Percentiles rank a stretch among this genome's conserved stretches.
Evolutionary conservation across 768 basidiomycete species (phyloP).

Genomic region (Thelephora aurantiotincta): DNA sequence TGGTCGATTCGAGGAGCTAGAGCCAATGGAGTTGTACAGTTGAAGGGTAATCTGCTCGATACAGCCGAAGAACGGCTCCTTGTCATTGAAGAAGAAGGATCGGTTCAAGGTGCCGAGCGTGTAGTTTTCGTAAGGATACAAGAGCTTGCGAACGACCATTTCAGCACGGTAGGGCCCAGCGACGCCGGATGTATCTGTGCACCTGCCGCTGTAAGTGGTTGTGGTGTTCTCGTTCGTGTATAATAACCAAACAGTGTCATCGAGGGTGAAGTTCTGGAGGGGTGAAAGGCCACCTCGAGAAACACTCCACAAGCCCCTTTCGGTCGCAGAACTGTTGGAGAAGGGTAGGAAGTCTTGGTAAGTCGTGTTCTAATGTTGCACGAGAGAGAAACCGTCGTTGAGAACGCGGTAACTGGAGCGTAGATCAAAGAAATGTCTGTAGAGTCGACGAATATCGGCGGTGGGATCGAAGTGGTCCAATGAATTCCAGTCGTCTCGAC

Average conservation of each 20-base stretch:
- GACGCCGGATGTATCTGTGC: too few relatives aligned
- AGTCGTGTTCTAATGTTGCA: slow-evolving; percentile 79
- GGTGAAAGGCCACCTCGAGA: slow-evolving; percentile 46
- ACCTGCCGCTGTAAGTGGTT: too few relatives aligned
- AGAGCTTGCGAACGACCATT: slow-evolving; percentile 36
- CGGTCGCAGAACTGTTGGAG: slow-evolving; percentile 66
- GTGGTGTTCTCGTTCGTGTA: slow-evolving; percentile 18
- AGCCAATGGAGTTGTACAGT: slow-evolving; percentile 71
- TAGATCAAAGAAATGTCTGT: slow-evolving; percentile 59
- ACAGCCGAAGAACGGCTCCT: slow-evolving; percentile 65
- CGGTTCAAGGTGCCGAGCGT: slow-evolving; percentile 49
- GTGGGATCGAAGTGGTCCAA: slow-evolving; percentile 95
- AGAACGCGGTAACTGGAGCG: slow-evolving; percentile 56
- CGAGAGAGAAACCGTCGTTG: slow-evolving; percentile 77
- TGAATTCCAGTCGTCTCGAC: slow-evolving; percentile 82
- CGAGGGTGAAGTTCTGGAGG: slow-evolving; percentile 50
- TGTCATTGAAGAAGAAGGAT: slow-evolving; percentile 43
- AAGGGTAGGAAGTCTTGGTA: slow-evolving; percentile 65
- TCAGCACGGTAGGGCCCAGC: too few relatives aligned
- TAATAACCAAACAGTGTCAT: slow-evolving; percentile 60
- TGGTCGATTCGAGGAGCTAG: slow-evolving; percentile 51
- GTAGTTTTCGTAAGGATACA: slow-evolving; percentile 76
- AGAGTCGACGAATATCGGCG: slow-evolving; percentile 56
- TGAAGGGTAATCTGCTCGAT: slow-evolving; percentile 49
- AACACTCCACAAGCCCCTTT: slow-evolving; percentile 82